Evolutionary conservation across 2,329 filamentous ascomycete genomes (phyloP).

Genomic region (Pyricularia pennisetigena): DNA sequence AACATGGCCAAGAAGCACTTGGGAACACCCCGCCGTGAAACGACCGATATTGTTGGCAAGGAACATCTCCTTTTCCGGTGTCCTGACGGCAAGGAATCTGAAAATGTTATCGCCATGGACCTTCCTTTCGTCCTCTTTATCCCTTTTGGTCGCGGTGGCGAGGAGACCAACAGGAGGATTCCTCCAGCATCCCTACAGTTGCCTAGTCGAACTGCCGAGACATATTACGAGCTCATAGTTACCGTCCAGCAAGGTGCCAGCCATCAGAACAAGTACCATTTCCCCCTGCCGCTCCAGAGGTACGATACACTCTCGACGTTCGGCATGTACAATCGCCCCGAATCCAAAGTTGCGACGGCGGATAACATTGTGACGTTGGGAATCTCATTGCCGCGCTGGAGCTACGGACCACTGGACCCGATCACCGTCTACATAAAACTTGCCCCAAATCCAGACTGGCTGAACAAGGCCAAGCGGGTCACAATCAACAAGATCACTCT

Average conservation of each 20-base stretch:
- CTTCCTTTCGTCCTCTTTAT: conserved; percentile 96
- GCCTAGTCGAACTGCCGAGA: conserved; percentile 89
- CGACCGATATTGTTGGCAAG: conserved; percentile 87
- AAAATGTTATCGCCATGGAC: conserved; percentile 91
- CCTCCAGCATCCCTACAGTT: conserved; percentile 88
- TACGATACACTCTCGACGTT: conserved; percentile 98
- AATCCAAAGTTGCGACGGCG: conserved; percentile 73
- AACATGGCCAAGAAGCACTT: conserved; percentile 88
- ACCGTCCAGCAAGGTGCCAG: conserved; percentile 85
- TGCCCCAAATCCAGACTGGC: conserved; percentile 84
- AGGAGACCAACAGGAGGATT: conserved; percentile 81
- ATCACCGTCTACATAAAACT: conserved; percentile 95
- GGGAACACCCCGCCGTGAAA: conserved; percentile 81
- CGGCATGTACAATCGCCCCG: conserved; percentile 97
- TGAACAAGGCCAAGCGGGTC: conserved; percentile 81
- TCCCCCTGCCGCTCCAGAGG: conserved; percentile 80
- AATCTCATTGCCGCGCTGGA: conserved; percentile 90
- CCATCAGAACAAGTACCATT: conserved; percentile 81
- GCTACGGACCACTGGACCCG: conserved; percentile 89
- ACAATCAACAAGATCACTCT: conserved; percentile 92
- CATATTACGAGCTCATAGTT: conserved; percentile 92
- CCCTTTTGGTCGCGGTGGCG: conserved; percentile 82
- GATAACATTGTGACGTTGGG: conserved; percentile 88
- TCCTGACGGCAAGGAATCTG: conserved; percentile 70
- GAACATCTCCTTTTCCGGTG: conserved; percentile 90